These are phyloP conservation scores for Pyrrhoderma noxium DNA, from an alignment of 1,284 basidiomycete genomes.

Conservation along the genomic window DNA sequence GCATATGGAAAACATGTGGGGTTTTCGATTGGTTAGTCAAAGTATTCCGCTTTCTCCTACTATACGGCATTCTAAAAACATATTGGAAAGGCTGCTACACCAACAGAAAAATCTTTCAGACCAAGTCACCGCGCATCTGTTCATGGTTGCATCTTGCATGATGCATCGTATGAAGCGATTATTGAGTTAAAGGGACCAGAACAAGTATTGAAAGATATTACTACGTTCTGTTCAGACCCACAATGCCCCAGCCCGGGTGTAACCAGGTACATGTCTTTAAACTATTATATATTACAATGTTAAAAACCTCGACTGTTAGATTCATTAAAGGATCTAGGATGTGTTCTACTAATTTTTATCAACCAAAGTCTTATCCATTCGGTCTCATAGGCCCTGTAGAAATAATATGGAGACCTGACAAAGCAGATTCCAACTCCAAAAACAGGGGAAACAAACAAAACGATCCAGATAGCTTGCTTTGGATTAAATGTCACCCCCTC, in stretches of 20 bases:
- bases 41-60: neutral
- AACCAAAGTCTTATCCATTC: constrained; percentile 57
- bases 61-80: neutral
- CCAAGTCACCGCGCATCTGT: constrained; percentile 82
- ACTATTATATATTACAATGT: neutral
- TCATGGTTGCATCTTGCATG: constrained; percentile 79
- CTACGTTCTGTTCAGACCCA: constrained; percentile 58
- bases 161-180: constrained; percentile 76
- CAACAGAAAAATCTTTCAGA: constrained; percentile 85
- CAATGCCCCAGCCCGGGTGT: constrained; percentile 49
- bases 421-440: constrained; percentile 14
- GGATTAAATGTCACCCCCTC: constrained; percentile 76
- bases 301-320: constrained; percentile 9
- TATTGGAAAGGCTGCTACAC: constrained; percentile 53
- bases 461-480: constrained; percentile 39
- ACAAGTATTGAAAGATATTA: constrained; percentile 39
- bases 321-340: constrained; percentile 49
- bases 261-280: constrained; percentile 39
- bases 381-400: constrained; percentile 63
- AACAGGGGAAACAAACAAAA: constrained; percentile 17
- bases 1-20: constrained; percentile 88
- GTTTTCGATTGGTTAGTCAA: constrained; percentile 62
- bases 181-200: constrained; percentile 68
- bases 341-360: constrained; percentile 59
- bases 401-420: constrained; percentile 59